phyloP scores from a whole-genome alignment of 164 flowering plant species.

The Umbilicus rupestris region DNA sequence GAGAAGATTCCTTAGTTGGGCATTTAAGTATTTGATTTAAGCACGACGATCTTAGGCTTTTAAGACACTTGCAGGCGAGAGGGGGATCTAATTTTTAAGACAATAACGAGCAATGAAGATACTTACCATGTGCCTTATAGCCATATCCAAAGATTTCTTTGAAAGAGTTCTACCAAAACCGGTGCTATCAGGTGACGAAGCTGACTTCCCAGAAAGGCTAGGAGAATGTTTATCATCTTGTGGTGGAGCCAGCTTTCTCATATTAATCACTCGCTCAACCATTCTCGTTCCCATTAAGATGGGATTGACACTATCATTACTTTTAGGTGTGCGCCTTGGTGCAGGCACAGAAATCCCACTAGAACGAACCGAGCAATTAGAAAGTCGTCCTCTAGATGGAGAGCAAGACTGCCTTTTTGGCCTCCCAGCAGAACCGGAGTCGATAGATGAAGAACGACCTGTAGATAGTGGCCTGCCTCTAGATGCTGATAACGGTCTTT shows the following conservation, averaged over 20 bases:
- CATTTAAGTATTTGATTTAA: no score
- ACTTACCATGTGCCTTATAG: conserved; percentile 89
- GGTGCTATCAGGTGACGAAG: conserved; percentile 74
- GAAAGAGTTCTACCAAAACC: conserved; percentile 91
- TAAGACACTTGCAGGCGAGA: no score
- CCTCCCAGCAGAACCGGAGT: conserved; percentile 56
- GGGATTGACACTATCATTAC: conserved; percentile 75
- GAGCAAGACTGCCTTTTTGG: conserved; percentile 86
- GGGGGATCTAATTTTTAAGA: no score
- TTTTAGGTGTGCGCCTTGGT: conserved; percentile 45
- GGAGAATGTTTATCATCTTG: conserved; percentile 65
- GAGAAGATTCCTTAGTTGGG: no score
- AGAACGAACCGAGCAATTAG: conserved; percentile 43
- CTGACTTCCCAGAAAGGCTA: conserved; percentile 48
- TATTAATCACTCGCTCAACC: conserved; percentile 94
- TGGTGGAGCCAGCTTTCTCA: conserved; percentile 84
- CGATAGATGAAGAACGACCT: conserved; percentile 72
- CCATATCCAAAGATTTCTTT: no score
- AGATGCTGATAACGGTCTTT: conserved; percentile 81
- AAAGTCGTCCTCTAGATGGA: conserved; percentile 77
- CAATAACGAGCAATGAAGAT: neutral
- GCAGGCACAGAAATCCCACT: conserved; percentile 81
- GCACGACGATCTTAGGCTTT: no score
- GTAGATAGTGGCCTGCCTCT: conserved; percentile 90
- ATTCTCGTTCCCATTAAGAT: conserved; percentile 72